Conservation (phyloP, 2,329 filamentous ascomycete genomes). For the Rachicladosporium sp. region DNA sequence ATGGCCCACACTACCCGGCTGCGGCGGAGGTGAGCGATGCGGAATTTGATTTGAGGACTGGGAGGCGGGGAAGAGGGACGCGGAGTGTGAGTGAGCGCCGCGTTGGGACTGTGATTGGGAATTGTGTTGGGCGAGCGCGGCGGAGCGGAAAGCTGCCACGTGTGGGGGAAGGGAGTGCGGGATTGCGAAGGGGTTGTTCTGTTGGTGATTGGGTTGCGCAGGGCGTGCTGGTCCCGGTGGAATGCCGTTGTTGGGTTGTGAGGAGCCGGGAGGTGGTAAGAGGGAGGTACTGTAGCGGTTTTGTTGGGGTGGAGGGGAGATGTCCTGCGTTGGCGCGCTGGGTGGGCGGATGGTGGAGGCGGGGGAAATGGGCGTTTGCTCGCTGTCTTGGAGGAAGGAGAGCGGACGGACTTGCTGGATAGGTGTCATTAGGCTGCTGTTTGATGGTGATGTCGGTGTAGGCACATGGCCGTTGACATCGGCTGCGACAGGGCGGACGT, state of each 20-base stretch:
- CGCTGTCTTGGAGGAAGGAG: not conserved
- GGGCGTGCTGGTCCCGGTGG: not conserved
- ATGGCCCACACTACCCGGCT: constrained; percentile 17
- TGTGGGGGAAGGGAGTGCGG: constrained; percentile 17
- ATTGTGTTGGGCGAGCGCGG: constrained; percentile 10
- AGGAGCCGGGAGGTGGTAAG: constrained; percentile 15
- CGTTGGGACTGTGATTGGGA: not conserved
- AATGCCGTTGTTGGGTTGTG: not conserved
- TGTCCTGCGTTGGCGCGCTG: not conserved
- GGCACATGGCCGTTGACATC: not conserved
- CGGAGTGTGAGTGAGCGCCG: not conserved
- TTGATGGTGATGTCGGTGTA: not conserved
- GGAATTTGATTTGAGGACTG: constrained; percentile 18
- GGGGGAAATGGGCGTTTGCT: constrained; percentile 8
- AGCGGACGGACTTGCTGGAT: not conserved
- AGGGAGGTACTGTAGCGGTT: constrained; percentile 17
- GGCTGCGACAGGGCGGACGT: constrained; percentile 13
- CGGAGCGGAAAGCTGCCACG: constrained; percentile 20
- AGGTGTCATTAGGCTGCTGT: too few relatives aligned
- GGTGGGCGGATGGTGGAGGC: constrained; percentile 1
- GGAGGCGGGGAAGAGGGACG: constrained; percentile 18
- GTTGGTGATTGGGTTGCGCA: not conserved
- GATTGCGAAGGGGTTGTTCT: constrained; percentile 1
- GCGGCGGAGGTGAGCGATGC: constrained; percentile 9
- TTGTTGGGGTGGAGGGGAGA: constrained; percentile 5